phyloP scores from a whole-genome alignment of 2,329 filamentous ascomycete genomes.

The Spiromastix sp. region DNA sequence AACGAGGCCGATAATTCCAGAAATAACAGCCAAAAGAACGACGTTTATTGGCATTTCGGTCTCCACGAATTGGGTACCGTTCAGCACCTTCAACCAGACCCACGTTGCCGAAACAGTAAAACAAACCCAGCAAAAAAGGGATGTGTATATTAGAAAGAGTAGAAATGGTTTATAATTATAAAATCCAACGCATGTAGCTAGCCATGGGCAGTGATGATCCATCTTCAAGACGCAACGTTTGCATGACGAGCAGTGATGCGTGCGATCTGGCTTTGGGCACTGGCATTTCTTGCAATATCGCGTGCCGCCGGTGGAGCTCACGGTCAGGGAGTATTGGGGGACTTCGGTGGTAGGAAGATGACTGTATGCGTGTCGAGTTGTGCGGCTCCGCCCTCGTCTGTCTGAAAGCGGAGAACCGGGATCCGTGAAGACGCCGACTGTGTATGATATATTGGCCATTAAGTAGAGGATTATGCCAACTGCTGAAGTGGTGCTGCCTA shows the following conservation, averaged over 20 bases:
- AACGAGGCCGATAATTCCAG: constrained; percentile 84
- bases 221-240: constrained; percentile 94
- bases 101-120: constrained; percentile 70
- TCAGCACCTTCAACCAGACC: constrained; percentile 76
- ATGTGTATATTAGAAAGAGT: constrained; percentile 82
- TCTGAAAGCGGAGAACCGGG: constrained; percentile 54
- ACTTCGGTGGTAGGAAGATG: constrained; percentile 65
- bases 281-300: constrained; percentile 98
- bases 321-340: constrained; percentile 63
- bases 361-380: constrained; percentile 49
- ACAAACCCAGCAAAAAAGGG: constrained; percentile 70
- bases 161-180: constrained; percentile 94
- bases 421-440: constrained; percentile 82
- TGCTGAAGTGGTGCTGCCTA: constrained; percentile 41
- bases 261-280: constrained; percentile 83
- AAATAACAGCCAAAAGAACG: constrained; percentile 74
- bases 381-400: constrained; percentile 10
- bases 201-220: constrained; percentile 98
- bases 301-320: constrained; percentile 78
- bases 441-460: constrained; percentile 81
- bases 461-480: constrained; percentile 62
- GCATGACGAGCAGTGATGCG: constrained; percentile 95
- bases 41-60: constrained; percentile 80
- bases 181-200: constrained; percentile 88
- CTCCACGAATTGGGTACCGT: constrained; percentile 59